These are phyloP conservation scores for Hypoxylon sp. DNA, from an alignment of 2,329 filamentous ascomycete species.

Conservation along the genomic window DNA sequence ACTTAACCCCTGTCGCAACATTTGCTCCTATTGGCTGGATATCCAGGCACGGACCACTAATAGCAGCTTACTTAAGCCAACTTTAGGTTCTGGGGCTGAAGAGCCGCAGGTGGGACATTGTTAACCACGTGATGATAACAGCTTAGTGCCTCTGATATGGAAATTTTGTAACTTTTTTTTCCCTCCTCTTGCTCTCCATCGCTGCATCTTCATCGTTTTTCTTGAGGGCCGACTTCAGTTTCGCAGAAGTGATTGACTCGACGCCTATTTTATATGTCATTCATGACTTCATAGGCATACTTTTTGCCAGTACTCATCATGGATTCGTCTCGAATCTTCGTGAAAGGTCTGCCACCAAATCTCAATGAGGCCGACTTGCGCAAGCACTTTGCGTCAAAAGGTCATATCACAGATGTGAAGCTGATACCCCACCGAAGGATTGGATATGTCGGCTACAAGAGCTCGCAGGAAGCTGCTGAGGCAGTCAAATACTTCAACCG, in stretches of 20 bases:
- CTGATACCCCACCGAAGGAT: constrained; percentile 91
- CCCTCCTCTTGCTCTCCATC: neutral
- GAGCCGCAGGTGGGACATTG: constrained; percentile 33
- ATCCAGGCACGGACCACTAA: constrained; percentile 2
- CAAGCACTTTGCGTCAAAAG: constrained; percentile 85
- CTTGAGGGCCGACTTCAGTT: neutral
- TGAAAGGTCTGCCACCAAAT: constrained; percentile 87
- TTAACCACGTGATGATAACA: constrained; percentile 41
- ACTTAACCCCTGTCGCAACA: constrained; percentile 12
- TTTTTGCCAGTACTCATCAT: constrained; percentile 50
- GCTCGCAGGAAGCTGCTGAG: constrained; percentile 80
- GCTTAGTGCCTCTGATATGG: constrained; percentile 22
- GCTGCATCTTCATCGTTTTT: neutral
- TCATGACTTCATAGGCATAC: neutral
- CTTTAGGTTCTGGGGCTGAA: constrained; percentile 30
- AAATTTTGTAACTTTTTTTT: constrained; percentile 33
- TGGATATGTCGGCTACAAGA: constrained; percentile 95
- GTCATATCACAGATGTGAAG: constrained; percentile 91
- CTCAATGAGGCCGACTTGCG: constrained; percentile 88
- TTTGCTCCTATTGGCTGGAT: constrained; percentile 13
- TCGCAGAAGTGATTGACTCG: neutral
- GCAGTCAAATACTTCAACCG: constrained; percentile 97
- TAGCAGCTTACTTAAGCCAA: constrained; percentile 14
- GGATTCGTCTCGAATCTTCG: constrained; percentile 78
- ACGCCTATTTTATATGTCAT: neutral